These are phyloP conservation scores for Kwoniella dejecticola DNA, from an alignment of 768 basidiomycete species.

Conservation along the genomic window DNA sequence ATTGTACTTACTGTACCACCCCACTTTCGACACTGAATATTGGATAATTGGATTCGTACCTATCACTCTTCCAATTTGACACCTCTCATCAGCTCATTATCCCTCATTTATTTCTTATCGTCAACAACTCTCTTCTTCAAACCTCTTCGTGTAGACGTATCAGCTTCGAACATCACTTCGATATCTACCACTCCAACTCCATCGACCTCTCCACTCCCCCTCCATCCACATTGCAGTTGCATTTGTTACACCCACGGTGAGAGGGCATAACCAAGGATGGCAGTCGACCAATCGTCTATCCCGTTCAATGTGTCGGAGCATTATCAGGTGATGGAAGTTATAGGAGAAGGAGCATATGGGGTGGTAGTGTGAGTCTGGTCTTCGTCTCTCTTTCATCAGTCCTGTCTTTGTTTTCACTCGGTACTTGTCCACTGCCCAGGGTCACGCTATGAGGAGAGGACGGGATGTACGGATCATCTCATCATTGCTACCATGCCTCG, in stretches of 20 bases:
- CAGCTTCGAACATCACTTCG: neutral
- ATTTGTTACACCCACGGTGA: no score
- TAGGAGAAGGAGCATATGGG: constrained; percentile 94
- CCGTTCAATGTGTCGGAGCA: constrained; percentile 44
- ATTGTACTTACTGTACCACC: neutral
- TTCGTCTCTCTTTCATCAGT: neutral
- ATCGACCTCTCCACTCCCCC: neutral
- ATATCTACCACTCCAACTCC: neutral
- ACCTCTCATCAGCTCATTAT: neutral
- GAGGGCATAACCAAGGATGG: constrained; percentile 6
- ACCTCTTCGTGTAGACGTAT: neutral
- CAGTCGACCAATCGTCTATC: constrained; percentile 21
- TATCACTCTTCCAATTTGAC: neutral
- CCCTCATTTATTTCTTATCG: neutral
- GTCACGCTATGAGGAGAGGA: no score
- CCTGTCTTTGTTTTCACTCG: no score
- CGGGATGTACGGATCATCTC: no score
- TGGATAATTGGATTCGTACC: neutral
- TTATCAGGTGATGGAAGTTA: constrained; percentile 77
- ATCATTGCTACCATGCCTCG: no score
- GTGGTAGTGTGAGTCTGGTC: constrained; percentile 63
- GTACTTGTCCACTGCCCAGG: no score
- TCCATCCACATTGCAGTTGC: no score
- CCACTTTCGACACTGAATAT: neutral
- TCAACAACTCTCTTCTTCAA: neutral